phyloP scores from a whole-genome alignment of 345 rosid species.

The Pugionium dolabratum region DNA sequence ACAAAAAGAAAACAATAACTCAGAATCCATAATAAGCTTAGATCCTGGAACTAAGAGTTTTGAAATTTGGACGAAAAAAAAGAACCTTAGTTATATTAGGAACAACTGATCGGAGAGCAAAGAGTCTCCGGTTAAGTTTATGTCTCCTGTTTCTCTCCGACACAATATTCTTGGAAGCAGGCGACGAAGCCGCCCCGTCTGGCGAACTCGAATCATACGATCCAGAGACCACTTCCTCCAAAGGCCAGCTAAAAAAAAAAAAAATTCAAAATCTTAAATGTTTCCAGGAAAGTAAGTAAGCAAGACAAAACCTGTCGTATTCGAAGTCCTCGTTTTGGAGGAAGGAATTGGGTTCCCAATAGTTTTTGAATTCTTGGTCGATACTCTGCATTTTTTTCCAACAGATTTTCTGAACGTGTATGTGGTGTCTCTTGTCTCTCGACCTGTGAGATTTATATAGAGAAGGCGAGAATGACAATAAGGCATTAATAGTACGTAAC shows the following conservation, averaged over 20 bases:
- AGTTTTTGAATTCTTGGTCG: slow-evolving; percentile 56
- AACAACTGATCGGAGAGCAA: slow-evolving; percentile 88
- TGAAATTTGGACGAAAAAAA: not conserved
- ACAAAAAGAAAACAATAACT: not conserved
- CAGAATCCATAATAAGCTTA: slow-evolving; percentile 8
- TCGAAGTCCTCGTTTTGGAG: slow-evolving; percentile 61
- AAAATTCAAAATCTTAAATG: slow-evolving; percentile 4
- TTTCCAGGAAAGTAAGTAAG: not conserved
- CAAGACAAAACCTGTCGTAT: slow-evolving; percentile 44
- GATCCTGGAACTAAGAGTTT: too few relatives aligned
- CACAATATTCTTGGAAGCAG: slow-evolving; percentile 81
- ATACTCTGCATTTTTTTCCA: slow-evolving; percentile 36
- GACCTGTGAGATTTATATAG: slow-evolving; percentile 36
- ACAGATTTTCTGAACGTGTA: not conserved
- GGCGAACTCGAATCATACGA: slow-evolving; percentile 94
- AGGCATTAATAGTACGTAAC: too few relatives aligned
- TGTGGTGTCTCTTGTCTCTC: slow-evolving; percentile 16
- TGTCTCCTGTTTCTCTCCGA: slow-evolving; percentile 90
- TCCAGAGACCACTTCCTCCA: slow-evolving; percentile 60
- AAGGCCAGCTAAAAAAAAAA: slow-evolving; percentile 43
- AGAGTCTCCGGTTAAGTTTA: slow-evolving; percentile 84
- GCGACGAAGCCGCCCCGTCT: slow-evolving; percentile 79
- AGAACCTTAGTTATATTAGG: slow-evolving; percentile 89
- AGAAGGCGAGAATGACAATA: not conserved
- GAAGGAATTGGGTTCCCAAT: slow-evolving; percentile 65